These are phyloP conservation scores for Cynara cardunculus DNA, from an alignment of 129 eudicot genomes.

Conservation along the genomic window DNA sequence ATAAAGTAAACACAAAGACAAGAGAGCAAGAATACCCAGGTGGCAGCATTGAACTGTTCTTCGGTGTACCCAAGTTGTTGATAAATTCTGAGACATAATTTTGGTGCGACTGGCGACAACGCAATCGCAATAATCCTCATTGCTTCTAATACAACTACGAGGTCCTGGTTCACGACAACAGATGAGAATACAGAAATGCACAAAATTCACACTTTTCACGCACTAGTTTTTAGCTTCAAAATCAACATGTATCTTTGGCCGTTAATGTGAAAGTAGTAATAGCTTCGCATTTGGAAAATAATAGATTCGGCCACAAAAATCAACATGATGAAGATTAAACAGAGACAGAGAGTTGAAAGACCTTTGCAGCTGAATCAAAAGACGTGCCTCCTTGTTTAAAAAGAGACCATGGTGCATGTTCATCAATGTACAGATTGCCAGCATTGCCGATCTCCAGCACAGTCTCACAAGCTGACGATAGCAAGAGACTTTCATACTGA, in stretches of 20 bases:
- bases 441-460: constrained; percentile 85
- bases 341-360: constrained; percentile 11
- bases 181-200: neutral
- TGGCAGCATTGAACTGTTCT: constrained; percentile 62
- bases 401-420: constrained; percentile 95
- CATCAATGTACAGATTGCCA: constrained; percentile 86
- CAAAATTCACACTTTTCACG: neutral
- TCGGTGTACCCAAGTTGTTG: constrained; percentile 88
- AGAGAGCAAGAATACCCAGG: constrained; percentile 58
- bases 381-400: constrained; percentile 87
- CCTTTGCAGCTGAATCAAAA: constrained; percentile 88
- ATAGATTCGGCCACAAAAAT: neutral
- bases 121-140: constrained; percentile 96
- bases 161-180: constrained; percentile 50
- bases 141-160: constrained; percentile 80
- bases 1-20: neutral
- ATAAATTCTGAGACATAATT: constrained; percentile 61
- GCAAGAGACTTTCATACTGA: constrained; percentile 62
- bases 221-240: neutral
- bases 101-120: constrained; percentile 76
- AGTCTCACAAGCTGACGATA: constrained; percentile 94
- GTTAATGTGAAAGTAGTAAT: too few relatives aligned
- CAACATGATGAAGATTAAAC: neutral
- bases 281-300: too few relatives aligned
- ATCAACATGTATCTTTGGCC: too few relatives aligned